Evolutionary conservation across 2,329 filamentous ascomycete genomes (phyloP).

Genomic region (Anthostomella pinea): DNA sequence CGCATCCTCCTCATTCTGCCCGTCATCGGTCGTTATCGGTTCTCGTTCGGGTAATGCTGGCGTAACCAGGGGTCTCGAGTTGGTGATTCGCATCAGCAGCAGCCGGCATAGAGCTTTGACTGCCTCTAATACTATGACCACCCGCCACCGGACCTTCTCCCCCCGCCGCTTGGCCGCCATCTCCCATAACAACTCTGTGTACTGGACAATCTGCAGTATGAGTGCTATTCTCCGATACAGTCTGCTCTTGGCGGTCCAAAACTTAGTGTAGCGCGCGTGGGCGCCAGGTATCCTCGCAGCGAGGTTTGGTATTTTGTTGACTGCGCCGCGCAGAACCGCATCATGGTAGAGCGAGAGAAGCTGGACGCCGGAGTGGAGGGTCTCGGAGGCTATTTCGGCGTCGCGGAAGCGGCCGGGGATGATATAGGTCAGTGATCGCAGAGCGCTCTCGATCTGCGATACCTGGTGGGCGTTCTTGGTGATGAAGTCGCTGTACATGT

Average conservation of each 20-base stretch:
- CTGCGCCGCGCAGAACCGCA: conserved; percentile 67
- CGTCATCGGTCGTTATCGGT: conserved; percentile 59
- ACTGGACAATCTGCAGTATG: conserved; percentile 84
- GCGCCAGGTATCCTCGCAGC: conserved; percentile 52
- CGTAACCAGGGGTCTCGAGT: conserved; percentile 76
- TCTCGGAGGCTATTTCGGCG: conserved; percentile 92
- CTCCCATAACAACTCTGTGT: conserved; percentile 94
- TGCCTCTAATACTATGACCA: conserved; percentile 79
- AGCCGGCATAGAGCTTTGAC: conserved; percentile 84
- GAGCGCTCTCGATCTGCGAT: conserved; percentile 88
- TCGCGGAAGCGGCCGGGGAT: conserved; percentile 89
- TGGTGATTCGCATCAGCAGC: conserved; percentile 76
- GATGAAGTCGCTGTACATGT: conserved; percentile 84
- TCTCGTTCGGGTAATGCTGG: conserved; percentile 86
- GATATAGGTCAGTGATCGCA: conserved; percentile 92
- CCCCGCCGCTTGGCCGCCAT: conserved; percentile 90
- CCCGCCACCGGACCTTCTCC: conserved; percentile 79
- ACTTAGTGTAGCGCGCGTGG: conserved; percentile 65
- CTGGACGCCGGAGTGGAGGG: conserved; percentile 83
- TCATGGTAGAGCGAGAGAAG: conserved; percentile 93
- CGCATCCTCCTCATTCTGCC: conserved; percentile 47
- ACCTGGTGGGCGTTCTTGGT: conserved; percentile 92
- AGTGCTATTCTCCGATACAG: conserved; percentile 81
- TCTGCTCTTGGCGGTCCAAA: conserved; percentile 60
- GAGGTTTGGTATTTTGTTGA: conserved; percentile 60